Base-by-base conservation (phyloP, 148 eudicot species). In the Vaccinium macrocarpon region DNA sequence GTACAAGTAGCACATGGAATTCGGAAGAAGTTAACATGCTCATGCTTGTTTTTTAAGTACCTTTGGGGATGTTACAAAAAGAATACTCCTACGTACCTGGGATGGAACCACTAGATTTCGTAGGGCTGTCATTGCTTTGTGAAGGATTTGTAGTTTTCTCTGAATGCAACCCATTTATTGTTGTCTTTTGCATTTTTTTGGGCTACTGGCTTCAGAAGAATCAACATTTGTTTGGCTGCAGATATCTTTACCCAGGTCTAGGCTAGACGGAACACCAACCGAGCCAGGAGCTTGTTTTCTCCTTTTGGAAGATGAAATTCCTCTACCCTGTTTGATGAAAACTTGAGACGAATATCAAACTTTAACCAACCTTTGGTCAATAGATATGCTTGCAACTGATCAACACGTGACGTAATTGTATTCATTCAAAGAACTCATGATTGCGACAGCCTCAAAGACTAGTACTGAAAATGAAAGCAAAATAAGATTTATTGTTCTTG, bases 301-400 rank as follows among this genome's bases (percentile, higher is more conserved):
- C 87, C 91, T 85, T 85, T 90, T 93, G 55, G 90, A 84, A 62
- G 86, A 87, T 79, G 90, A 87, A 52, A 93, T 91, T 84, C 98
- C 97, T 88, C 91, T 89, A 49, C 50, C 83, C 94, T 93, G 91
- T 82, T 42, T 74, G 9, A 32, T 21, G 51, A 32, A 57, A 62
- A 57, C 21, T 11, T n/a, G 51, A 19, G 57, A 75, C 8, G 56
- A 73, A 35, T 15, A n/a, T 16, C 12, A 70, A 42, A 48, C 64
- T 9, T 19, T 35, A 27, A 48, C 84, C 51, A 19, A 29, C 21
- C 68, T n/a, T 15, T 46, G 19, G 55, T 56, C 38, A 52, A 82
- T 57, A 83, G 76, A 74, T 15, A 51, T 72, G 74, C 78, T 27
- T 51, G 18, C 82, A 80, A 82, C n/a, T 25, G 56, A 19, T 49